A percentile compares a stretch with the other conserved stretches of the same genome.
Evolutionary conservation across 108 stramenopile species (phyloP).

Genomic region (Schizochytrium sp.): DNA sequence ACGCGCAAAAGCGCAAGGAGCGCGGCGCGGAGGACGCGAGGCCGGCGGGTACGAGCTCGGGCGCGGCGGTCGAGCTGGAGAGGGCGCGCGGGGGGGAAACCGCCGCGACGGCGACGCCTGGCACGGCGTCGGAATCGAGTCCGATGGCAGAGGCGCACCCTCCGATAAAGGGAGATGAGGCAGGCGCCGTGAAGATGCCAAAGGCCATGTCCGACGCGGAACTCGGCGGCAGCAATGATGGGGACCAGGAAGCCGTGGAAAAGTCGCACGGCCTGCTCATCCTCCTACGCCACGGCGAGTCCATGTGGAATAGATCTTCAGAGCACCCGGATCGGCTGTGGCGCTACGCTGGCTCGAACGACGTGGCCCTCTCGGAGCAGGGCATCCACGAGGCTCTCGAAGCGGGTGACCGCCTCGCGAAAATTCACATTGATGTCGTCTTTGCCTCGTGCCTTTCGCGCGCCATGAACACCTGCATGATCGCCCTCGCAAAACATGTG

Average conservation of each 20-base stretch:
- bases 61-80: too few species aligned
- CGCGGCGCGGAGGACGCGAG: too few species aligned
- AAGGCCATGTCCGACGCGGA: neutral
- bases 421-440: slow-evolving; percentile 66
- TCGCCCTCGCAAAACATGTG: slow-evolving; percentile 42
- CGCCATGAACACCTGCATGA: slow-evolving; percentile 79
- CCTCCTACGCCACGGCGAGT: slow-evolving; percentile 80
- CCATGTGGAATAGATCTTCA: slow-evolving; percentile 71
- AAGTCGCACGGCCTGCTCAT: slow-evolving; percentile 1
- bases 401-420: slow-evolving; percentile 67
- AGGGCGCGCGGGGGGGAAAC: too few species aligned
- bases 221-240: neutral
- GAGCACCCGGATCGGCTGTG: slow-evolving; percentile 51
- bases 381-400: slow-evolving; percentile 71
- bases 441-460: slow-evolving; percentile 92
- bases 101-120: too few species aligned
- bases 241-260: neutral
- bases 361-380: slow-evolving; percentile 73
- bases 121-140: too few species aligned
- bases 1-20: too few species aligned
- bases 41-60: too few species aligned
- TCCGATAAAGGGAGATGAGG: too few species aligned
- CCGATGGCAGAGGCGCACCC: too few species aligned
- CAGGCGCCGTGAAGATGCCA: too few species aligned
- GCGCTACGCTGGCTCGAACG: slow-evolving; percentile 85